Percentiles rank a stretch among this genome's conserved stretches.
phyloP scores from a whole-genome alignment of 2,329 filamentous ascomycete species.

The Colletotrichum plurivorum region DNA sequence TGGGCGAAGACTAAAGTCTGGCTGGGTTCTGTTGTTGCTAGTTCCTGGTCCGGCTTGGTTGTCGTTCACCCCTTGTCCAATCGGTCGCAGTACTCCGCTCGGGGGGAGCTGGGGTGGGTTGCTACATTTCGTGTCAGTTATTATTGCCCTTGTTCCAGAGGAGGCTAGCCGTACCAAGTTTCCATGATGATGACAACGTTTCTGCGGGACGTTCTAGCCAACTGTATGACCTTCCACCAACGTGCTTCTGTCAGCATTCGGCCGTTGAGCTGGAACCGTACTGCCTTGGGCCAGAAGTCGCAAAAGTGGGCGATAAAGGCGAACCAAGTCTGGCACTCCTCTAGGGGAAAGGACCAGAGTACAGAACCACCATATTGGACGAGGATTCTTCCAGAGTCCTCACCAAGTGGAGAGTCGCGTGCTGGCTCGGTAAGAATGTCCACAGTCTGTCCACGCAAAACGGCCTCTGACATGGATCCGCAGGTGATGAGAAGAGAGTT shows the following conservation, averaged over 20 bases:
- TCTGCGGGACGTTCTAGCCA: conserved; percentile 42
- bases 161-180: conserved; percentile 22
- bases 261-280: conserved; percentile 54
- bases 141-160: not conserved
- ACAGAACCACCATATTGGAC: conserved; percentile 53
- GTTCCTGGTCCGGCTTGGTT: not conserved
- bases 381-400: conserved; percentile 46
- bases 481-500: conserved; percentile 60
- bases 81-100: conserved; percentile 26
- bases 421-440: conserved; percentile 48
- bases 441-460: conserved; percentile 52
- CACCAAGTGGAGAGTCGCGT: conserved; percentile 38
- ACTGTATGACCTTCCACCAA: conserved; percentile 50
- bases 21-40: too few relatives aligned
- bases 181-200: conserved; percentile 43
- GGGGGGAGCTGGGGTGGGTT: conserved; percentile 33
- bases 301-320: conserved; percentile 58
- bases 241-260: conserved; percentile 46
- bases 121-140: conserved; percentile 9
- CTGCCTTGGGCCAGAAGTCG: conserved; percentile 56
- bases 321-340: conserved; percentile 61
- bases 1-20: not conserved
- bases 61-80: conserved; percentile 4
- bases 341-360: conserved; percentile 54
- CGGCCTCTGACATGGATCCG: conserved; percentile 51